Evolutionary conservation across 2,329 filamentous ascomycete species (phyloP), one percentile per base, ranked within the genome.

Genomic region (Botrytis byssoidea): DNA sequence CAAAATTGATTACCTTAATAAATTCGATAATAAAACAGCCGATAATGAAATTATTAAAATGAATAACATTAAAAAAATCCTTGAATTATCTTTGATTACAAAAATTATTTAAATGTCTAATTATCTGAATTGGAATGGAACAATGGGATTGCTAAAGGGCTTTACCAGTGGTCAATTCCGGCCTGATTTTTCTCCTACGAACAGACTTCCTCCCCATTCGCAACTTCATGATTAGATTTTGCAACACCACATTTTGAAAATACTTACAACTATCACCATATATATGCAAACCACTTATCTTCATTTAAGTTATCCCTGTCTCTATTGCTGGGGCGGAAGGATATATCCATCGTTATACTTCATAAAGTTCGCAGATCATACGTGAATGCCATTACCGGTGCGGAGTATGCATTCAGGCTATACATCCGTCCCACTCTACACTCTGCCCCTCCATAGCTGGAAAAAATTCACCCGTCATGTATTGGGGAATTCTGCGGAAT

Each of bases 351-450:
- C 14, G 22, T 51, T 29, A 22, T 55, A 14, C 46, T 51, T 55
- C 22, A 67, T 10, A 20, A 29, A 40, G 32, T 51, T 6, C 55
- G 65, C 25, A 51, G 46, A 51, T 66, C 44, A n/a, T 48, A n/a
- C 25, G 22, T 14, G 22, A 66, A 29, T 40, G 3, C 8, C 16
- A 40, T 20, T 51, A 32, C 46, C 32, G 37, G 46, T 67, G 65
- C 46, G 65, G 65, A 51, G 65, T 55, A 51, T 55, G 44, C 46
- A 67, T 67, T 55, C 32, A 67, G 65, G 44, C 65, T 67, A 55
- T 67, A n/a, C 32, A 40, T 29, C 22, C 32, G 32, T 67, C 46
- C 65, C 65, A 67, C 64, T 40, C 46, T 55, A 6, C 46, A 55
- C 64, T 55, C 46, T 40, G 4, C 32, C 46, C 32, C 46, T 67